Evolutionary conservation across 441 rosid species (phyloP), one percentile per base, ranked within the genome.

Genomic region (Aquilaria agallochum): DNA sequence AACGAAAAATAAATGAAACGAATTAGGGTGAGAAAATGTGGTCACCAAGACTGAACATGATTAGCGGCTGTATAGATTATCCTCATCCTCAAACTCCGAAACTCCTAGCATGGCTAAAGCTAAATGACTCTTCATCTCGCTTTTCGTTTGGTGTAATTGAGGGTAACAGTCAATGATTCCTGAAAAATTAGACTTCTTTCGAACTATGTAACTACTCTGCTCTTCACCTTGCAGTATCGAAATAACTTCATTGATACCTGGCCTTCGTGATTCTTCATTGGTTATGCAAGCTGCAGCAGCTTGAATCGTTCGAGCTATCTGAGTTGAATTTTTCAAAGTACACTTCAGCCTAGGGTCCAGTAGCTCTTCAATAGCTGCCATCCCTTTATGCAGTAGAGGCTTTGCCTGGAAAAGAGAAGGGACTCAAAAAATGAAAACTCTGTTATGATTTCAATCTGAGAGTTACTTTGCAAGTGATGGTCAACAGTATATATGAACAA

Each of bases 21-120:
- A 53, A 62, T 66, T 40, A 9, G 7, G 42, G 42, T 36, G 9
- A 44, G 30, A 55, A 66, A 42, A 9, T n/a, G 11, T 27, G 4
- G 31, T 36, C 42, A 4, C 7, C 42, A 36, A 36, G 42, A 8
- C 7, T 8, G 6, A 15, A 31, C 0, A 31, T 2, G 51, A 61
- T 52, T 89, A 89, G 27, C 89, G 82, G 52, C 80, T 60, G 34
- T 79, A 76, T 65, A 83, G 76, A 62, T 77, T 86, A 50, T 88
- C 86, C 42, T 82, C 95, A 0, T 89, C 92, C 69, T 85, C 99
- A 57, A 82, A 64, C 48, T 91, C 97, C 0, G 95, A 69, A 73
- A 91, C 97, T 72, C 99, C 99, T 8, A 87, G 82, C 97, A 95
- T 94, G 5, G 97, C 97, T 68, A 95, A 68, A 65, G 92, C 97